Evolutionary conservation across 83 land plant species (phyloP), one percentile per base, ranked within the genome.

Genomic region (Isoetes engelmannii): DNA sequence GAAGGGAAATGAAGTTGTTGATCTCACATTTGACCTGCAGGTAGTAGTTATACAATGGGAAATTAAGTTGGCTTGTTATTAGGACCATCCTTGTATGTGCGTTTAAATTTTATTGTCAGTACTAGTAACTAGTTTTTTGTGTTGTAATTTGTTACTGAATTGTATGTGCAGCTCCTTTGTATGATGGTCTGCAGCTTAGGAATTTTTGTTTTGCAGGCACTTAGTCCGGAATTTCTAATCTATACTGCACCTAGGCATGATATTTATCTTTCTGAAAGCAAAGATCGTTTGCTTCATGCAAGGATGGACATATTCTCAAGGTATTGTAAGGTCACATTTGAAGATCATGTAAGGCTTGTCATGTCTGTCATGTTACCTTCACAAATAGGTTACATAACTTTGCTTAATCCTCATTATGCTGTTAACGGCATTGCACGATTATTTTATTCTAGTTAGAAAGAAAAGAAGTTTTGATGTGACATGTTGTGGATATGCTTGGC

Each of bases 141-240:
- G 28, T 47, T 19, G 51, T 13, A 10, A 42, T 65, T 8, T 10
- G 53, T 8, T 12, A 43, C 74, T 15, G 54, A 51, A 51, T 51
- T 51, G 54, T 21, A 64, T 44, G 2, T 28, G 37, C 37, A 28
- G 37, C 37, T 28, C 37, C 37, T 28, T 28, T 28, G 37, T 28
- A 28, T 28, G 37, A 28, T 28, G 37, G 37, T 0, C 2, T 28
- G 37, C 37, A 28, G 37, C 37, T 28, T 28, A 28, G 37, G 37
- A 28, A 28, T 28, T 28, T 28, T 0, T 28, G n/a, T 44, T 37
- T 64, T 64, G 49, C 70, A 95, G 99, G 99, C 97, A 67, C 84
- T 95, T 79, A 91, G 91, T 50, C 97, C 97, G 55, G 99, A 95
- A 71, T 86, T 95, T 64, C 86, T 89, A 44, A 83, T 95, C 69